These are phyloP conservation scores for Actinomortierella wolfii DNA, from an alignment of 371 early-diverging fungal genomes.

Conservation along the genomic window DNA sequence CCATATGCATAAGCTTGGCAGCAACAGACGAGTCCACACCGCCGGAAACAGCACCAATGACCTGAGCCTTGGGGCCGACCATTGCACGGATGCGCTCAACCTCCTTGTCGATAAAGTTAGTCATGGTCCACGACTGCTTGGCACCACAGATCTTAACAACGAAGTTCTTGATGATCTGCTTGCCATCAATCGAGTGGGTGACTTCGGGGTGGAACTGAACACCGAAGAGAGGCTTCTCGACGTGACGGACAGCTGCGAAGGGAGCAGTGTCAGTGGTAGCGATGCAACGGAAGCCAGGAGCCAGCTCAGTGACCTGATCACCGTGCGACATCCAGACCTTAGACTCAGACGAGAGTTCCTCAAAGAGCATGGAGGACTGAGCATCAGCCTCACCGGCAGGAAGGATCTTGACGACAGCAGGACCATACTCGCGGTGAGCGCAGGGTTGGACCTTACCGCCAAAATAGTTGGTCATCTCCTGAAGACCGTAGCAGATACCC, in stretches of 20 bases:
- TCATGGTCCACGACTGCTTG: constrained; percentile 93
- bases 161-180: constrained; percentile 88
- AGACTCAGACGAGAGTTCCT: constrained; percentile 64
- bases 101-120: constrained; percentile 92
- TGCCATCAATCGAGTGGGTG: constrained; percentile 92
- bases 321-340: constrained; percentile 99
- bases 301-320: constrained; percentile 86
- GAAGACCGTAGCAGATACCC: constrained; percentile 98
- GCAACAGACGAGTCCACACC: constrained; percentile 98
- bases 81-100: constrained; percentile 89
- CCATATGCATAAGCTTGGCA: constrained; percentile 94
- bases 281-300: constrained; percentile 84
- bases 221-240: constrained; percentile 82
- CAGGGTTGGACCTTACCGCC: constrained; percentile 89
- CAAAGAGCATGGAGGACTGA: constrained; percentile 66
- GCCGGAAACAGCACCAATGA: constrained; percentile 96
- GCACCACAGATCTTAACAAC: constrained; percentile 86
- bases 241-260: constrained; percentile 87
- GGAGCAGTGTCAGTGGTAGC: constrained; percentile 89
- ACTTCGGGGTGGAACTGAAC: constrained; percentile 99
- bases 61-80: constrained; percentile 91
- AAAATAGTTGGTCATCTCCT: constrained; percentile 88
- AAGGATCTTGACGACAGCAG: constrained; percentile 76
- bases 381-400: constrained; percentile 34
- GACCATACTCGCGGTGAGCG: constrained; percentile 95